phyloP scores from a whole-genome alignment of 1,284 basidiomycete genomes.

The Ceratobasidium sp. region DNA sequence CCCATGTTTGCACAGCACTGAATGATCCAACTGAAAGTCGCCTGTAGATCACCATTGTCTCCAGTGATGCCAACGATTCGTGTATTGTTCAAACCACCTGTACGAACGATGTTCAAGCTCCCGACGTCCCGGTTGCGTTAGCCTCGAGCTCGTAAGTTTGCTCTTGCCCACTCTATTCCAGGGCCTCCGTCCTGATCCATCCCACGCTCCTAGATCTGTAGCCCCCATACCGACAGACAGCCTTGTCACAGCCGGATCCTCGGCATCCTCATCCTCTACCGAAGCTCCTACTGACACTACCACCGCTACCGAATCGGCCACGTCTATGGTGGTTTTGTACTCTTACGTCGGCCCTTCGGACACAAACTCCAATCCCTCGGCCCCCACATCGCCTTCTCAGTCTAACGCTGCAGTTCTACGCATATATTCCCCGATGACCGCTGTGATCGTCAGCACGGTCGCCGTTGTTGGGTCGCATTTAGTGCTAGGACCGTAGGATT shows the following conservation, averaged over 20 bases:
- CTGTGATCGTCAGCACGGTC: neutral
- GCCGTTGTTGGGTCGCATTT: slow-evolving; percentile 23
- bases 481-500: neutral
- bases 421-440: neutral
- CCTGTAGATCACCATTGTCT: slow-evolving; percentile 15
- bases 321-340: slow-evolving; percentile 30
- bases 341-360: neutral
- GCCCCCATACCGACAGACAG: slow-evolving; percentile 29
- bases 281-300: neutral
- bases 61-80: slow-evolving; percentile 36
- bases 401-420: neutral
- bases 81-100: slow-evolving; percentile 36
- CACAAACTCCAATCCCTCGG: neutral
- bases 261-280: neutral
- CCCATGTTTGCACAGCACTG: neutral
- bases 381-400: slow-evolving; percentile 2
- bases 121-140: slow-evolving; percentile 22
- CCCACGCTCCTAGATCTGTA: slow-evolving; percentile 9
- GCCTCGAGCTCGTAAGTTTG: slow-evolving; percentile 21
- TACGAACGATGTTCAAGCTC: slow-evolving; percentile 16
- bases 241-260: slow-evolving; percentile 29
- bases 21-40: neutral
- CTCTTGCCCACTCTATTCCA: neutral
- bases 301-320: neutral
- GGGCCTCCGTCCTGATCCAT: neutral